Evolutionary conservation across 495 filamentous ascomycete species (phyloP).

Genomic region (Penicillium dipodomyicola): DNA sequence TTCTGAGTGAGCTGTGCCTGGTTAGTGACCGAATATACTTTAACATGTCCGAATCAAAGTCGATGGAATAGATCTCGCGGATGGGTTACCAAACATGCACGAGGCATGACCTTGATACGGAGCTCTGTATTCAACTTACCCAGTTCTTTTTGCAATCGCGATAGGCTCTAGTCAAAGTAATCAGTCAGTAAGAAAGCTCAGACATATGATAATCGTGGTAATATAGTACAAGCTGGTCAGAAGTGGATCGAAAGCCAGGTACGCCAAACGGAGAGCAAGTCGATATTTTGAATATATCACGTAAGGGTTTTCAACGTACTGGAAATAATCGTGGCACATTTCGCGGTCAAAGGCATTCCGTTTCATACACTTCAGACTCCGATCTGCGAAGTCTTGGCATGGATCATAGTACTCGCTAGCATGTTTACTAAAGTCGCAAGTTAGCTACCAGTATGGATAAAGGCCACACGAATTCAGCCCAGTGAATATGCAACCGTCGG

Average conservation of each 20-base stretch:
- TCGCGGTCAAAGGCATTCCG: conserved; percentile 79
- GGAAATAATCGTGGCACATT: conserved; percentile 93
- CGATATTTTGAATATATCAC: not conserved
- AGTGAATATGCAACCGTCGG: not conserved
- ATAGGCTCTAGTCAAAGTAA: conserved; percentile 63
- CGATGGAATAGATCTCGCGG: not conserved
- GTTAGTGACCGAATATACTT: conserved; percentile 9
- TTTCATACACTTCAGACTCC: conserved; percentile 80
- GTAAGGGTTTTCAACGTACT: conserved; percentile 50
- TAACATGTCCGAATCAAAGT: not conserved
- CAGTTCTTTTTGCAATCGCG: conserved; percentile 92
- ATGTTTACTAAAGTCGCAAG: conserved; percentile 58
- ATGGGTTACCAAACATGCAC: not conserved
- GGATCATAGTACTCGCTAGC: conserved; percentile 88
- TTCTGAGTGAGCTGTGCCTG: conserved; percentile 23
- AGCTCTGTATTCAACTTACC: conserved; percentile 52
- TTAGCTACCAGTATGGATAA: conserved; percentile 14
- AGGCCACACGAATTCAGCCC: not conserved
- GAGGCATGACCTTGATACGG: not conserved
- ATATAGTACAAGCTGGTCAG: not conserved
- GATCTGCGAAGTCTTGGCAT: conserved; percentile 88
- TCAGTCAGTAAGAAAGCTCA: conserved; percentile 3
- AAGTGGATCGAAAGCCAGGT: not conserved
- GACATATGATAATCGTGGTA: not conserved
- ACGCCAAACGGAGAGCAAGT: conserved; percentile 1